Base-by-base conservation (phyloP, 108 stramenopile genomes). In the Nitzschia inconspicua region DNA sequence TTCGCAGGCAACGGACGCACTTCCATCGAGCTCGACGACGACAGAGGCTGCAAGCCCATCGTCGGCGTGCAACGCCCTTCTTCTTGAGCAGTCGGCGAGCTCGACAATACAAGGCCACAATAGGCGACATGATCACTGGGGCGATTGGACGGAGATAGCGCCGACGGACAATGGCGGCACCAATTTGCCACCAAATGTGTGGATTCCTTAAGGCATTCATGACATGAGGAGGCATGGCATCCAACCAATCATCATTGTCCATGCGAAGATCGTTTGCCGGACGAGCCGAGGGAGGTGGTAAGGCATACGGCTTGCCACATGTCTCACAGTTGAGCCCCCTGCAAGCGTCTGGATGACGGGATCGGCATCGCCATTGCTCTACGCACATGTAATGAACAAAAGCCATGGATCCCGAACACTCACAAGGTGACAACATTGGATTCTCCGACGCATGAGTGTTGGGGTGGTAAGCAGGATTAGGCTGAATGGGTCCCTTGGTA, bases 161-260 rank as follows among this genome's bases (percentile, higher is more conserved):
- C 34, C 83, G 56, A 28, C 86, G 70, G 0, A 91, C 86, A 16
- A 91, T 65, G 0, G 82, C 81, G 13, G 84, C 77, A 9, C 89
- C 89, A 18, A 94, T 61, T 60, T 82, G 86, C 93, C 93, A 94
- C 47, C 79, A 77, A n/a, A 78, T 57, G 42, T 90, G 93, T 8
- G 93, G 93, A 47, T 82, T 64, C 13, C 89, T 69, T 4, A 94
- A 58, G 0, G 93, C 93, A 31, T 81, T 82, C 43, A 94, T 53
- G 26, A 95, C 94, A 71, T 95, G 94, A 14, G 90, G 86, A 10
- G 94, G 94, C 94, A 95, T 95, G 14, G 86, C 86, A 43, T 88
- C 88, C 40, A 91, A 57, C 88, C 93, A 89, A 68, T 89, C 88
- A 26, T 88, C 87, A 27, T 83, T 82, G 27, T 70, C 57, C 1